phyloP scores from a whole-genome alignment of 768 basidiomycete genomes.

The Crassisporium funariophilum region DNA sequence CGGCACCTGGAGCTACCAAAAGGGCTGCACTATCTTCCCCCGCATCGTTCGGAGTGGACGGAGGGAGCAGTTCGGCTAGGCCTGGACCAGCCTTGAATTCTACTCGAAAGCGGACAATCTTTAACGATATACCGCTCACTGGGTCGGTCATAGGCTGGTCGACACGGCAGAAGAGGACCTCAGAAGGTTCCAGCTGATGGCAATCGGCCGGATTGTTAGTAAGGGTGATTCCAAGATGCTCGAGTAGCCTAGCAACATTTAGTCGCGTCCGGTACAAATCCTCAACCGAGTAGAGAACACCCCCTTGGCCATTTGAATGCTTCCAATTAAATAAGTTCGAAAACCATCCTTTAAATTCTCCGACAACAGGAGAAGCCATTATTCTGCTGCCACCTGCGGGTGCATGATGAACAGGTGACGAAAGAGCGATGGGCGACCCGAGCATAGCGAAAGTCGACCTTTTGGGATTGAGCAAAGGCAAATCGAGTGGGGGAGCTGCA shows the following conservation, averaged over 20 bases:
- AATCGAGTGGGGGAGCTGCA: conserved; percentile 59
- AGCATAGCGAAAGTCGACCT: conserved; percentile 46
- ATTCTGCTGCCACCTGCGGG: conserved; percentile 34
- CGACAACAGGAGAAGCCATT: conserved; percentile 70
- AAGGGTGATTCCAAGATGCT: conserved; percentile 63
- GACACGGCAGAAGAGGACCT: conserved; percentile 48
- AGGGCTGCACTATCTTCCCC: conserved; percentile 26
- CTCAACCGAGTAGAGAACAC: conserved; percentile 57
- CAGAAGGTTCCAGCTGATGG: conserved; percentile 15
- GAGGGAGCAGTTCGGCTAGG: conserved; percentile 4
- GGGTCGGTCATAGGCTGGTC: conserved; percentile 48
- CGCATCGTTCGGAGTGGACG: conserved; percentile 8
- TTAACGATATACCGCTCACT: conserved; percentile 54
- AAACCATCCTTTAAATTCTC: conserved; percentile 92
- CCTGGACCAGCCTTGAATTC: conserved; percentile 53
- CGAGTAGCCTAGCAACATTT: conserved; percentile 64
- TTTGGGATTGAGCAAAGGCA: conserved; percentile 48
- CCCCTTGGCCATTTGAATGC: conserved; percentile 42
- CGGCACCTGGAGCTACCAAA: conserved; percentile 6
- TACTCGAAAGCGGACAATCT: conserved; percentile 81
- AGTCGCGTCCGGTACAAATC: conserved; percentile 62
- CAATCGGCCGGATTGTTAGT: conserved; percentile 30
- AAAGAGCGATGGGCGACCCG: conserved; percentile 50
- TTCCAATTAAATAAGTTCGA: conserved; percentile 96
- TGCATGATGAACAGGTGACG: conserved; percentile 38